Evolutionary conservation across 176 grass and related monocot genomes (phyloP).

Genomic region (Metroxylon sagu): DNA sequence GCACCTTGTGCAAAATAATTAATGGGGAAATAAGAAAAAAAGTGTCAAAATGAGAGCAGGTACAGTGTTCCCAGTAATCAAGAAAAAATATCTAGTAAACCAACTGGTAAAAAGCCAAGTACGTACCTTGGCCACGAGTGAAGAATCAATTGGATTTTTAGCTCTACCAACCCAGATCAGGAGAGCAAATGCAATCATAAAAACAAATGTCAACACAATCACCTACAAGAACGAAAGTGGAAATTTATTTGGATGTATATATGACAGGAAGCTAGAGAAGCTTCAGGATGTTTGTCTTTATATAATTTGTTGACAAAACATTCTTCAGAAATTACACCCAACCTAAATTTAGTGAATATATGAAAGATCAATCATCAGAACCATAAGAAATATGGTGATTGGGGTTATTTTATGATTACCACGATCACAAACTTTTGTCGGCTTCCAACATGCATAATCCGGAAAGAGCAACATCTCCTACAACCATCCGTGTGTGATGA

Average conservation of each 20-base stretch:
- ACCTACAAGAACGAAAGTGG: slow-evolving; percentile 38
- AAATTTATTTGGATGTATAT: too few relatives aligned
- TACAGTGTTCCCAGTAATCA: slow-evolving; percentile 1
- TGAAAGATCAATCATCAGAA: too few relatives aligned
- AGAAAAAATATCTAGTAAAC: not conserved
- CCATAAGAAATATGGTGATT: too few relatives aligned
- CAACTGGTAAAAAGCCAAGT: not conserved
- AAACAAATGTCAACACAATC: slow-evolving; percentile 69
- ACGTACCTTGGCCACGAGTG: slow-evolving; percentile 56
- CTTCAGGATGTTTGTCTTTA: too few relatives aligned
- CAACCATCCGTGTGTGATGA: slow-evolving; percentile 31
- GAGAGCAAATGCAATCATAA: slow-evolving; percentile 72
- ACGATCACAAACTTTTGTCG: slow-evolving; percentile 96
- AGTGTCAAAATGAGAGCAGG: too few relatives aligned
- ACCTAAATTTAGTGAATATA: too few relatives aligned
- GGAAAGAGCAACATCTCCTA: slow-evolving; percentile 52
- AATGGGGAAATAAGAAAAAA: too few relatives aligned
- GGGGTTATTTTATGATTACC: slow-evolving; percentile 26
- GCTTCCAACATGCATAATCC: slow-evolving; percentile 67
- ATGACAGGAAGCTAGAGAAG: too few relatives aligned
- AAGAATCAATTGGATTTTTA: slow-evolving; percentile 79
- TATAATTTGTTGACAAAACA: too few relatives aligned
- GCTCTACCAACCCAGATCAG: slow-evolving; percentile 89
- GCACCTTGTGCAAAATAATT: too few relatives aligned
- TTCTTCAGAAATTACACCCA: too few relatives aligned